Evolutionary conservation across 805 yeast genomes (phyloP).

Genomic region (Lachancea fermentati): DNA sequence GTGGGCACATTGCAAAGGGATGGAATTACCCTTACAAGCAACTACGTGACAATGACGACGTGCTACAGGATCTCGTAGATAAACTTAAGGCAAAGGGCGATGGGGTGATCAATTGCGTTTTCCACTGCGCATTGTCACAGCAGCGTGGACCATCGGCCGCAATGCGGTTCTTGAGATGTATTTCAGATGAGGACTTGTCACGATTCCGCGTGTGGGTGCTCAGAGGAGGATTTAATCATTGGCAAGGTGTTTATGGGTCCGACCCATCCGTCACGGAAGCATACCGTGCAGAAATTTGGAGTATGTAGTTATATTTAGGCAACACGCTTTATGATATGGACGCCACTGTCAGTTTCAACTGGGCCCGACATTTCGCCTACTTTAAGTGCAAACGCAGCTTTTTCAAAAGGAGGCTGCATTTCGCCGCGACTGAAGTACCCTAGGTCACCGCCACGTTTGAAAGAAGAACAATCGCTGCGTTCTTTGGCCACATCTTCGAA

Average conservation of each 20-base stretch:
- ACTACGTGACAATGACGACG: constrained; percentile 50
- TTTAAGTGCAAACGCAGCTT: constrained; percentile 73
- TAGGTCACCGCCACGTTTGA: constrained; percentile 83
- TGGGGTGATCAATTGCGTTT: constrained; percentile 41
- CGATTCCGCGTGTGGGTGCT: constrained; percentile 59
- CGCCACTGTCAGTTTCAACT: constrained; percentile 86
- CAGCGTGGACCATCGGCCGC: constrained; percentile 91
- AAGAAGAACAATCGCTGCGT: constrained; percentile 86
- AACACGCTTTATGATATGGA: constrained; percentile 81
- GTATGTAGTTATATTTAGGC: constrained; percentile 40
- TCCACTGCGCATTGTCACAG: constrained; percentile 89
- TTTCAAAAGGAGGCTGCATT: constrained; percentile 94
- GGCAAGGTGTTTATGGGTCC: constrained; percentile 74
- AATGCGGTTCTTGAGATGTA: constrained; percentile 42
- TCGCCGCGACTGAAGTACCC: constrained; percentile 85
- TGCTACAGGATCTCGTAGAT: constrained; percentile 47
- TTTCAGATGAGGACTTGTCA: constrained; percentile 24
- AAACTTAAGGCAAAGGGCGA: constrained; percentile 30
- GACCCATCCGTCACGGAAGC: constrained; percentile 60
- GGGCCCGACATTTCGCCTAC: constrained; percentile 80
- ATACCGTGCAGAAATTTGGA: constrained; percentile 44
- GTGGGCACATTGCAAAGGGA: constrained; percentile 40
- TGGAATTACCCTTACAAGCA: constrained; percentile 26
- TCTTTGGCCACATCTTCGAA: constrained; percentile 70
- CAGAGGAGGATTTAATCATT: constrained; percentile 76